phyloP scores from a whole-genome alignment of 352 stramenopile genomes.

The Phytopythium sindhum region DNA sequence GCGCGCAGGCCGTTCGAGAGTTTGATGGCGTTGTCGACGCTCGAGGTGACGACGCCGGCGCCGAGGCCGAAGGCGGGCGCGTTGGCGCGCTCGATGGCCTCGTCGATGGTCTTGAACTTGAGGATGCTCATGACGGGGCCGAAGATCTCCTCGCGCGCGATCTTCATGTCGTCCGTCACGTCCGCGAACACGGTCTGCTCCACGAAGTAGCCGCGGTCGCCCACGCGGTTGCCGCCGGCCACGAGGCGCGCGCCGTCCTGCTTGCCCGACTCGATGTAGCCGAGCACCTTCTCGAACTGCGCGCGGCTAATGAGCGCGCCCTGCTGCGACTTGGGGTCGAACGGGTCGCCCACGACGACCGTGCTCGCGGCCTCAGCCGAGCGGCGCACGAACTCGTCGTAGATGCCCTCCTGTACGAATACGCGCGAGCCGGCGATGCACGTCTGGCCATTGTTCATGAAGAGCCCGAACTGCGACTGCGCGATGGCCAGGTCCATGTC shows the following conservation, averaged over 20 bases:
- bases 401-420: slow-evolving; percentile 82
- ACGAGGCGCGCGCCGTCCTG: slow-evolving; percentile 77
- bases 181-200: slow-evolving; percentile 89
- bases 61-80: slow-evolving; percentile 81
- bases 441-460: slow-evolving; percentile 83
- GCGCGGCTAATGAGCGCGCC: slow-evolving; percentile 54
- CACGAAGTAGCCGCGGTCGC: slow-evolving; percentile 84
- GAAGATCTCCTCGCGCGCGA: slow-evolving; percentile 90
- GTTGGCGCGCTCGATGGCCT: slow-evolving; percentile 85
- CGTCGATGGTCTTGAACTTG: slow-evolving; percentile 85
- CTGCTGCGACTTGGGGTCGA: slow-evolving; percentile 29
- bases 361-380: slow-evolving; percentile 43
- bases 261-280: slow-evolving; percentile 66
- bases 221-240: slow-evolving; percentile 64
- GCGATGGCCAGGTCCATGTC: slow-evolving; percentile 58
- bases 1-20: slow-evolving; percentile 84
- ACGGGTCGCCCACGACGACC: slow-evolving; percentile 50
- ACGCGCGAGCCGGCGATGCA: slow-evolving; percentile 76
- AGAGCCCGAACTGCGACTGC: slow-evolving; percentile 55
- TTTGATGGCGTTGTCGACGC: slow-evolving; percentile 74
- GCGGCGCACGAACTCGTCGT: slow-evolving; percentile 73
- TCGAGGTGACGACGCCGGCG: slow-evolving; percentile 85
- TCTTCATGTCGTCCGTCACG: slow-evolving; percentile 72
- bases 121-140: slow-evolving; percentile 85
- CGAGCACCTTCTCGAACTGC: slow-evolving; percentile 81